phyloP scores from a whole-genome alignment of 108 stramenopile species.

The Phaeodactylum tricornutum region DNA sequence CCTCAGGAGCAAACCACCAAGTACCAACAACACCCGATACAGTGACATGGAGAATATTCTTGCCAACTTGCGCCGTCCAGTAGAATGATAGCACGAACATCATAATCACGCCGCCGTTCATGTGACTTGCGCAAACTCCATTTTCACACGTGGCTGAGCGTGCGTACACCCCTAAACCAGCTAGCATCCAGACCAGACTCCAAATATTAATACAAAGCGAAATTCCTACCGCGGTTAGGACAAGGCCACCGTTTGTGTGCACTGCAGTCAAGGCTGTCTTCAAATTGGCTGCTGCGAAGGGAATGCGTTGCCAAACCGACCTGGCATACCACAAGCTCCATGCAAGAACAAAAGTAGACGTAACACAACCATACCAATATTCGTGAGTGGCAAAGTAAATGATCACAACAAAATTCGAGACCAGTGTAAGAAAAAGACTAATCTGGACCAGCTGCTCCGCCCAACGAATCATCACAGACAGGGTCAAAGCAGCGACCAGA shows the following conservation, averaged over 20 bases:
- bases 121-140: constrained; percentile 10
- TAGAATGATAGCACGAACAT: constrained; percentile 53
- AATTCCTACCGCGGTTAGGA: constrained; percentile 21
- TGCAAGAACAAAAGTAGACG: not conserved
- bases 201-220: constrained; percentile 21
- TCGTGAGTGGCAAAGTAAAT: not conserved
- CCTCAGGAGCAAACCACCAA: constrained; percentile 26
- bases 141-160: constrained; percentile 17
- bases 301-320: constrained; percentile 46
- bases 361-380: not conserved
- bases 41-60: constrained; percentile 5
- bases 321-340: constrained; percentile 12
- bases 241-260: constrained; percentile 43
- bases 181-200: constrained; percentile 23
- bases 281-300: constrained; percentile 67
- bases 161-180: constrained; percentile 18
- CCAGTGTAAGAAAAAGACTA: constrained; percentile 13
- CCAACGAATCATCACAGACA: constrained; percentile 7
- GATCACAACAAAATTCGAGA: constrained; percentile 16
- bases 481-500: constrained; percentile 3
- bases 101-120: constrained; percentile 13
- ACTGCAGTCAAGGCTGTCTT: constrained; percentile 39
- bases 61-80: constrained; percentile 67
- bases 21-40: constrained; percentile 1
- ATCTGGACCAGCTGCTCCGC: constrained; percentile 26